Evolutionary conservation across 192 early-diverging fungal genomes (phyloP), one percentile per base, ranked within the genome.

Genomic region (Backusella tarrabulga): DNA sequence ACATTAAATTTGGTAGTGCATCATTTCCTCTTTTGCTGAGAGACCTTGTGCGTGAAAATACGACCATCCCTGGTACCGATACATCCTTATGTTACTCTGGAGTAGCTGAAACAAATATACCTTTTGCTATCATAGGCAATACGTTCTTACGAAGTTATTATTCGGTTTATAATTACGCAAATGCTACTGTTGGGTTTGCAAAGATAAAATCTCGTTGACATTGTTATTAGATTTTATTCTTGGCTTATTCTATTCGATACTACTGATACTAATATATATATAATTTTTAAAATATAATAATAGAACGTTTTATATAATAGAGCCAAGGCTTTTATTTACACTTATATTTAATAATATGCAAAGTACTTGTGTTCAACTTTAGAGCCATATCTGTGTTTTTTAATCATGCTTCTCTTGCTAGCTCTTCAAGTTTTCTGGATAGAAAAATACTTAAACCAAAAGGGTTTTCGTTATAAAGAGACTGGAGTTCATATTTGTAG

Each of bases 71-170:
- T 14, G 34, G 60, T 66, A 63, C 56, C 2, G 23, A 63, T 14
- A 4, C 12, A 4, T 63, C 56, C 23, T 8, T 56, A 0, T 38
- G 75, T 2, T 81, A 80, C 63, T 87, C 80, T 35, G 80, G 80
- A 42, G 67, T 78, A 75, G 75, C 63, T 40, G 71, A 67, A 72
- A 34, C 63, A 29, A 75, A 44, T 54, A 56, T 38, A 35, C 56
- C 60, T 29, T 42, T 68, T 68, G 44, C 41, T 17, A 72, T 54
- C 32, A 79, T 89, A 17, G 88, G 88, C 35, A 86, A 87, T 63
- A 68, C 78, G 0, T 85, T 89, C 68, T 67, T 89, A 29, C 86
- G 85, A 75, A 89, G 83, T 35, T 85, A 83, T 15, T 87, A 85
- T 73, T 71, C 80, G 11, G 85, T 85, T 26, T 89, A 80, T 79